A percentile compares a stretch with the other conserved stretches of the same genome.
Conservation (phyloP, 352 stramenopile genomes). For the Aphanomyces invadans region DNA sequence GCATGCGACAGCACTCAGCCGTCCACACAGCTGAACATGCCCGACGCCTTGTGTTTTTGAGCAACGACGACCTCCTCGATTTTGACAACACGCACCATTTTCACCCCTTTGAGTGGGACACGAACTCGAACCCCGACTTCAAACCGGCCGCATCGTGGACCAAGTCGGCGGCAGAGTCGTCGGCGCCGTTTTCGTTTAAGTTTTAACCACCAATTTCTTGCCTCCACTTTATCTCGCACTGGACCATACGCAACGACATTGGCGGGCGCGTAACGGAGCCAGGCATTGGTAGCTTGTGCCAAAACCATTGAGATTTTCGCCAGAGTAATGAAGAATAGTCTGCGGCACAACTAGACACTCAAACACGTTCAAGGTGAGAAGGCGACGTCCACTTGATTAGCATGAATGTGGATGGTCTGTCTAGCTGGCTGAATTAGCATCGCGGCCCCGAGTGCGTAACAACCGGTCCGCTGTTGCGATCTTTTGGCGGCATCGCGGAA, state of each 20-base stretch:
- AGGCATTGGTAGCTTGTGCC: too few species aligned
- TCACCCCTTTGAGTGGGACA: slow-evolving; percentile 32
- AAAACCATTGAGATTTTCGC: too few species aligned
- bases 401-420: background rate
- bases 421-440: background rate
- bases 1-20: slow-evolving; percentile 33
- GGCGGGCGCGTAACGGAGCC: too few species aligned
- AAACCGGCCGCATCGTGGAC: slow-evolving; percentile 8
- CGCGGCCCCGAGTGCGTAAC: slow-evolving; percentile 9
- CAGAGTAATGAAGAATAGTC: too few species aligned
- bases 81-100: slow-evolving; percentile 66
- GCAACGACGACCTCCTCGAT: slow-evolving; percentile 42
- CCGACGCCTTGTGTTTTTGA: slow-evolving; percentile 54
- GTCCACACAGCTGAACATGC: slow-evolving; percentile 59
- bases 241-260: too few species aligned
- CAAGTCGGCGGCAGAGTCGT: background rate
- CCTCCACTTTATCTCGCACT: background rate
- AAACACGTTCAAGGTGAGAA: too few species aligned
- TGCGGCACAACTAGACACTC: too few species aligned
- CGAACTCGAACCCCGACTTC: slow-evolving; percentile 15
- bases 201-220: slow-evolving; percentile 11
- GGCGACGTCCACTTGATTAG: too few species aligned
- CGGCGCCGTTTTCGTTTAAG: slow-evolving; percentile 18
- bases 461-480: slow-evolving; percentile 1
- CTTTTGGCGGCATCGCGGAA: slow-evolving; percentile 38